Conservation (phyloP, 2,329 filamentous ascomycete genomes). For the Calonectria honghensis region DNA sequence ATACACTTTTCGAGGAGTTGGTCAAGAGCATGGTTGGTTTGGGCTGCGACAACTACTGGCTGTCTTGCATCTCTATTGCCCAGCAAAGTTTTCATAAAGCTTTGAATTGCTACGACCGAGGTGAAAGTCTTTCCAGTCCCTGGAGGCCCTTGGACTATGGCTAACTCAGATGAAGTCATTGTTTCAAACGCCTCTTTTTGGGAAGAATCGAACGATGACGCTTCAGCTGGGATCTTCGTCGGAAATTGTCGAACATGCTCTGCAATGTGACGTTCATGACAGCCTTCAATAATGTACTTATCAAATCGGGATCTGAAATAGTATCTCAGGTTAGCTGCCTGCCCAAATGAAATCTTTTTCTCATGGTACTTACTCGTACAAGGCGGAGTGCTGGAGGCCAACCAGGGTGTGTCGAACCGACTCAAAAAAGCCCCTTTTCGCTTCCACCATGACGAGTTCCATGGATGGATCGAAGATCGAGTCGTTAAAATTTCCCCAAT, state of each 20-base stretch:
- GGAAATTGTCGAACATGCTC: constrained; percentile 54
- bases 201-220: constrained; percentile 76
- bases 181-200: constrained; percentile 81
- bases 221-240: constrained; percentile 16
- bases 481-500: constrained; percentile 78
- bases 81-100: constrained; percentile 69
- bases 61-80: constrained; percentile 62
- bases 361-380: constrained; percentile 69
- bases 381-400: constrained; percentile 78
- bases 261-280: constrained; percentile 58
- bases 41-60: constrained; percentile 86
- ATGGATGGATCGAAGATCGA: constrained; percentile 79
- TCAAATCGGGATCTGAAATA: constrained; percentile 74
- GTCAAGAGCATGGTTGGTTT: constrained; percentile 94
- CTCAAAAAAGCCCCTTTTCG: constrained; percentile 85
- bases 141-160: constrained; percentile 90
- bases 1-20: constrained; percentile 82
- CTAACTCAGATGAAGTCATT: constrained; percentile 82
- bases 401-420: constrained; percentile 82
- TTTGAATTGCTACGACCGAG: constrained; percentile 80
- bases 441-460: constrained; percentile 87
- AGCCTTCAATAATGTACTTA: constrained; percentile 74
- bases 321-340: constrained; percentile 16
- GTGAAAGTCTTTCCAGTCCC: constrained; percentile 86
- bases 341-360: neutral